These are phyloP conservation scores for Singerocomus inundabilis DNA, from an alignment of 1,284 basidiomycete genomes.

Conservation along the genomic window DNA sequence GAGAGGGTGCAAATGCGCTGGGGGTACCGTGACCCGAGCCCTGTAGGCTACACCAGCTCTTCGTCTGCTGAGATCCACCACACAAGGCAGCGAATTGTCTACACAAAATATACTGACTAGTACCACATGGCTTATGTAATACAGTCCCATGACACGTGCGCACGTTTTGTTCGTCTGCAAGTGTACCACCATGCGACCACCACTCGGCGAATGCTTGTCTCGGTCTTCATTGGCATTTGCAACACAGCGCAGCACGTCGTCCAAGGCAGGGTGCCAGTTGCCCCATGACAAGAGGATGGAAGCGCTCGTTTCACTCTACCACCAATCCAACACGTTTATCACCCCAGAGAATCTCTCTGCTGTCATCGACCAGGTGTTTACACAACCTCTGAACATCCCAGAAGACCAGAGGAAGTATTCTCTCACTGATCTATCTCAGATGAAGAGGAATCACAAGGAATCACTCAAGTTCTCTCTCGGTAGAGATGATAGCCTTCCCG, in stretches of 20 bases:
- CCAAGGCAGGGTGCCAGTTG: slow-evolving; percentile 17
- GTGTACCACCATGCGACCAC: slow-evolving; percentile 12
- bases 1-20: neutral
- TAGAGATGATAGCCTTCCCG: slow-evolving; percentile 15
- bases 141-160: neutral
- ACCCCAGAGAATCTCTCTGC: slow-evolving; percentile 63
- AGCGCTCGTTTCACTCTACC: slow-evolving; percentile 70
- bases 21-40: neutral
- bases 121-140: slow-evolving; percentile 28
- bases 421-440: slow-evolving; percentile 18
- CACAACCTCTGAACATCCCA: slow-evolving; percentile 15
- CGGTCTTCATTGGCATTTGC: slow-evolving; percentile 7
- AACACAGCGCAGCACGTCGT: slow-evolving; percentile 21
- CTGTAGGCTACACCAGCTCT: neutral
- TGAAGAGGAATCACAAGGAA: slow-evolving; percentile 28
- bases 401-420: slow-evolving; percentile 22
- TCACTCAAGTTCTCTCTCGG: slow-evolving; percentile 43
- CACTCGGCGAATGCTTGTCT: slow-evolving; percentile 4
- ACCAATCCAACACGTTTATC: slow-evolving; percentile 64
- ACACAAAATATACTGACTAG: too few relatives aligned
- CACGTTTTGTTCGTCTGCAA: too few relatives aligned
- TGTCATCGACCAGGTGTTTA: slow-evolving; percentile 65
- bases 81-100: too few relatives aligned
- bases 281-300: slow-evolving; percentile 55
- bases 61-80: neutral